Evolutionary conservation across 768 basidiomycete genomes (phyloP).

Genomic region (Boletus reticulatus): DNA sequence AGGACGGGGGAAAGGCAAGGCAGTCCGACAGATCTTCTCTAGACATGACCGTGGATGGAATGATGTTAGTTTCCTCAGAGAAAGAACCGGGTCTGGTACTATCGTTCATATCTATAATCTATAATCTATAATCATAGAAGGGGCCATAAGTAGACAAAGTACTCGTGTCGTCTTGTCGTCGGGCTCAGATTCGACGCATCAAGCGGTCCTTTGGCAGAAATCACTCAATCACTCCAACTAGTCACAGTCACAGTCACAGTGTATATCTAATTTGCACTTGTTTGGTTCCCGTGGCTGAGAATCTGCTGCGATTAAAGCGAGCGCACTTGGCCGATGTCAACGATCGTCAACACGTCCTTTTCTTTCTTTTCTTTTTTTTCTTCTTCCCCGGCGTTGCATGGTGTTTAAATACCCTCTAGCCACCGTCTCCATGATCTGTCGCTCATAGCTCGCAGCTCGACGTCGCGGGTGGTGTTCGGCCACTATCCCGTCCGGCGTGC

Average conservation of each 20-base stretch:
- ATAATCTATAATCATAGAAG: too few species aligned
- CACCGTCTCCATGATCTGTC: constrained; percentile 26
- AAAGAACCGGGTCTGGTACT: too few species aligned
- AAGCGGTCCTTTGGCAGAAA: constrained; percentile 31
- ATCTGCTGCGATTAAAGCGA: constrained; percentile 28
- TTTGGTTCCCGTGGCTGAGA: constrained; percentile 27
- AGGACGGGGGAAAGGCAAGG: neutral
- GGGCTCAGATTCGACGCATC: too few species aligned
- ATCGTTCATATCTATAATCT: too few species aligned
- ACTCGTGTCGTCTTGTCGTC: too few species aligned
- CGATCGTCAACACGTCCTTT: constrained; percentile 47
- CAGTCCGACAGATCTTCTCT: constrained; percentile 12
- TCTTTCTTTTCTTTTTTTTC: constrained; percentile 27
- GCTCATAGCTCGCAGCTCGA: constrained; percentile 49
- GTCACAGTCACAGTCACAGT: constrained; percentile 12
- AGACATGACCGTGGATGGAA: neutral
- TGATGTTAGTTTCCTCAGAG: too few species aligned
- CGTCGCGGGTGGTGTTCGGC: constrained; percentile 57
- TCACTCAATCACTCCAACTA: constrained; percentile 16
- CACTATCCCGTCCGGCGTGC: constrained; percentile 36
- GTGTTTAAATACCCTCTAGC: constrained; percentile 43
- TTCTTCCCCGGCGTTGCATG: constrained; percentile 32
- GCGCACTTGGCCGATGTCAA: constrained; percentile 39
- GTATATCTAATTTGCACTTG: constrained; percentile 15
- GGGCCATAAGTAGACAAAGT: neutral